Percentiles rank a stretch among this genome's conserved stretches.
Evolutionary conservation across 2,329 filamentous ascomycete species (phyloP).

Genomic region (Aspergillus texensis): DNA sequence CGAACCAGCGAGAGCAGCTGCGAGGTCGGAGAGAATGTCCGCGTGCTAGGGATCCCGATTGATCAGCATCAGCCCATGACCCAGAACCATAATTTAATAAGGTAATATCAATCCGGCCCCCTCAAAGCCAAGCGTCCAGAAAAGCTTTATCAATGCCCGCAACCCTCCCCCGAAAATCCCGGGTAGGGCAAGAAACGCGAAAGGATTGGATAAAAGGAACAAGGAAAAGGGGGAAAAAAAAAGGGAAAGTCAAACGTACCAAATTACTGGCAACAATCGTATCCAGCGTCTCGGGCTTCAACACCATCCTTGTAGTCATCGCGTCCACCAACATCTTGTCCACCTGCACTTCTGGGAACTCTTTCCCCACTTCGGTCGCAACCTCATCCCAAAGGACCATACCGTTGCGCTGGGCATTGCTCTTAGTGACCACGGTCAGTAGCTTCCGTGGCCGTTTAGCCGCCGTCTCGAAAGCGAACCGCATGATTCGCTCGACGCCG

Average conservation of each 20-base stretch:
- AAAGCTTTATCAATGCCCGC: not conserved
- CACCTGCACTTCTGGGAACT: constrained; percentile 62
- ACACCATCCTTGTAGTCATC: constrained; percentile 66
- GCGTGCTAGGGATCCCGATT: constrained; percentile 44
- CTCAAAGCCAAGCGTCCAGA: not conserved
- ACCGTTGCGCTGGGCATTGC: constrained; percentile 66
- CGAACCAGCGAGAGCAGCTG: constrained; percentile 68
- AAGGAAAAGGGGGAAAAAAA: not conserved
- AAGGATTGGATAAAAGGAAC: not conserved
- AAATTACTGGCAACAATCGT: constrained; percentile 67
- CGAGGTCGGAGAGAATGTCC: constrained; percentile 71
- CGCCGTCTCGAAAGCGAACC: constrained; percentile 66
- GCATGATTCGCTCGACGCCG: constrained; percentile 61
- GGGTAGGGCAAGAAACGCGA: not conserved
- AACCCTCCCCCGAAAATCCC: not conserved
- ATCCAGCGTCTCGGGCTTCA: constrained; percentile 62
- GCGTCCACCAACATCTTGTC: constrained; percentile 71
- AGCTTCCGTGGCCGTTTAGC: constrained; percentile 59
- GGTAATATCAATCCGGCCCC: constrained; percentile 1
- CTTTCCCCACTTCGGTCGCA: constrained; percentile 55
- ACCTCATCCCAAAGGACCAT: constrained; percentile 72
- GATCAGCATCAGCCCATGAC: constrained; percentile 2
- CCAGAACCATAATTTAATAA: not conserved
- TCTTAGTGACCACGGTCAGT: constrained; percentile 67
- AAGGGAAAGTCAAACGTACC: constrained; percentile 22